Conservation (phyloP, 2,329 filamentous ascomycete genomes). For the Chaetothyriales sp. region DNA sequence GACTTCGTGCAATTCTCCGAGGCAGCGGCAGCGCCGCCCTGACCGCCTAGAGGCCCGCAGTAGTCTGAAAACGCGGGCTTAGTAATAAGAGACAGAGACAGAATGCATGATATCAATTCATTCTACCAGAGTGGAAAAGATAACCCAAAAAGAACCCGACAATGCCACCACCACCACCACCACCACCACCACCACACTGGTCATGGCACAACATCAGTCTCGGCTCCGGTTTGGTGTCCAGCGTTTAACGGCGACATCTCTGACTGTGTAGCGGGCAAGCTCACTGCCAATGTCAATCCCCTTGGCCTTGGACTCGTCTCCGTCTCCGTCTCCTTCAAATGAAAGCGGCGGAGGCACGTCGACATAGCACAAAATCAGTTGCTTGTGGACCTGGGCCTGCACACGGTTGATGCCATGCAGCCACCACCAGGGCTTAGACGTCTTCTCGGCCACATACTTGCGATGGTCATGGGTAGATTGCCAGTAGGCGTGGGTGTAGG, state of each 20-base stretch:
- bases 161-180: too few relatives aligned
- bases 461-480: slow-evolving; percentile 33
- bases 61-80: too few relatives aligned
- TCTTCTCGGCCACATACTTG: slow-evolving; percentile 34
- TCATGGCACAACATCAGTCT: slow-evolving; percentile 28
- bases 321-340: slow-evolving; percentile 19
- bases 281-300: slow-evolving; percentile 44
- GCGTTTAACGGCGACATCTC: slow-evolving; percentile 65
- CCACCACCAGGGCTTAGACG: slow-evolving; percentile 34
- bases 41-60: neutral
- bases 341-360: slow-evolving; percentile 61
- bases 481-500: slow-evolving; percentile 65
- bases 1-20: slow-evolving; percentile 5
- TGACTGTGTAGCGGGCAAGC: slow-evolving; percentile 56
- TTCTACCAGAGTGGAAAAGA: neutral
- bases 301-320: slow-evolving; percentile 25
- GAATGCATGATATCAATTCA: too few relatives aligned
- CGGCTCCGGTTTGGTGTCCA: slow-evolving; percentile 73
- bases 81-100: too few relatives aligned
- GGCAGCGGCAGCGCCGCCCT: neutral
- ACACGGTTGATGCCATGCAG: slow-evolving; percentile 81
- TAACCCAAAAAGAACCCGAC: neutral
- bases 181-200: too few relatives aligned
- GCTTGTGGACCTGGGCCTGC: slow-evolving; percentile 80
- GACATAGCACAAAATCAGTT: slow-evolving; percentile 74